Evolutionary conservation across 257 asterid species (phyloP), one percentile per base, ranked within the genome.

Genomic region (Jasminum sambac): DNA sequence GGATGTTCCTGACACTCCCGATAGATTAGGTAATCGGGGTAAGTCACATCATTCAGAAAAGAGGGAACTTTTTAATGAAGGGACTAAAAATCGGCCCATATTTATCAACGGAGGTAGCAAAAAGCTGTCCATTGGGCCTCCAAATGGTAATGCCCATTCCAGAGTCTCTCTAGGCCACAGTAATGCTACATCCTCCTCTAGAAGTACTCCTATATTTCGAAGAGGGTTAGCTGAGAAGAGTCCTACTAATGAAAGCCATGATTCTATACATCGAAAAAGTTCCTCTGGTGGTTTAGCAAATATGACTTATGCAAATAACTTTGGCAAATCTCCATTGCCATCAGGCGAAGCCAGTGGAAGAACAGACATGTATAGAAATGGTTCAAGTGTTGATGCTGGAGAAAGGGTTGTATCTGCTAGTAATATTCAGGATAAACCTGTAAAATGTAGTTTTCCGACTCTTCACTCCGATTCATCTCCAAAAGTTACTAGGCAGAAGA

Each of bases 1-100:
- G n/a, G n/a, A 84, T 72, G 84, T 90, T 76, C 96, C 96, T 2
- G 98, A 88, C 72, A 90, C 96, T 78, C 98, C 98, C 0, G 91
- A 85, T 69, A 81, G 90, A 78, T 77, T 83, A 55, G 69, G 78
- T 44, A 69, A 78, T 11, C 79, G 39, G 58, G 68, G 81, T 19
- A 21, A n/a, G 23, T 73, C 66, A 62, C 36, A 46, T 63, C 68
- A 58, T 70, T 68, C 75, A n/a, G 77, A 62, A 72, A 74, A 74
- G 66, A 67, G 65, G 26, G 83, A 62, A 19, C 2, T 41, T 74
- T 62, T 50, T 17, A 79, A 76, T 66, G 89, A 86, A 52, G 83
- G 81, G 46, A 57, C 76, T 74, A 79, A 67, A 44, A 81, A 59
- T 69, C 84, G 62, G 76, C 82, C 83, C 26, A 66, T 46, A 80